Evolutionary conservation across 2,329 filamentous ascomycete genomes (phyloP).

Genomic region (Hypoxylon sp.): DNA sequence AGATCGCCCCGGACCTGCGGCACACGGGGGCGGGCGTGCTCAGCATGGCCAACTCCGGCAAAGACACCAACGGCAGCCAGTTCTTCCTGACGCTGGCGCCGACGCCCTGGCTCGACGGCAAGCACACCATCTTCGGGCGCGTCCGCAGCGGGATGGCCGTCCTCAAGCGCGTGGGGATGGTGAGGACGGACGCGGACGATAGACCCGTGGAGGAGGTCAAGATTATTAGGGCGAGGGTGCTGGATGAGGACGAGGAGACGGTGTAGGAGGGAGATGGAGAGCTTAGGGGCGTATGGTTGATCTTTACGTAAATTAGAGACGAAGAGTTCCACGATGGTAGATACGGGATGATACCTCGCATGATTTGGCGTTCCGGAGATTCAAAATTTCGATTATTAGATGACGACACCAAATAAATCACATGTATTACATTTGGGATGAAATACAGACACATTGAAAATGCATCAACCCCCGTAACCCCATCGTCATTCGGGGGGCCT

Average conservation of each 20-base stretch:
- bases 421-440: conserved; percentile 28
- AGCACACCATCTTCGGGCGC: conserved; percentile 95
- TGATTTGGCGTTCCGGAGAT: conserved; percentile 39
- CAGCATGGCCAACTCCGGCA: conserved; percentile 95
- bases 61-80: conserved; percentile 93
- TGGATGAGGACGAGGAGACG: conserved; percentile 63
- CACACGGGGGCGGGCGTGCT: conserved; percentile 95
- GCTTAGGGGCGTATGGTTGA: background rate
- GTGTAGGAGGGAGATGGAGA: background rate
- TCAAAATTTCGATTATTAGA: conserved; percentile 18
- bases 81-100: conserved; percentile 97
- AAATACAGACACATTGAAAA: conserved; percentile 3
- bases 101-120: conserved; percentile 95
- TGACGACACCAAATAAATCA: conserved; percentile 28
- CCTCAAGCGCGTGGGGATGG: conserved; percentile 88
- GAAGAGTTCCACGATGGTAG: background rate
- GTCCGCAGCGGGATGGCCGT: conserved; percentile 85
- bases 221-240: conserved; percentile 77
- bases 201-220: conserved; percentile 83
- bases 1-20: conserved; percentile 81
- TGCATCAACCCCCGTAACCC: conserved; percentile 20
- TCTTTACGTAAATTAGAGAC: background rate
- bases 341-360: conserved; percentile 22
- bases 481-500: conserved; percentile 5
- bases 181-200: conserved; percentile 85